Percentiles rank a stretch among this genome's conserved stretches.
Conservation (phyloP, 495 filamentous ascomycete species). For the Xylaria palmicola region DNA sequence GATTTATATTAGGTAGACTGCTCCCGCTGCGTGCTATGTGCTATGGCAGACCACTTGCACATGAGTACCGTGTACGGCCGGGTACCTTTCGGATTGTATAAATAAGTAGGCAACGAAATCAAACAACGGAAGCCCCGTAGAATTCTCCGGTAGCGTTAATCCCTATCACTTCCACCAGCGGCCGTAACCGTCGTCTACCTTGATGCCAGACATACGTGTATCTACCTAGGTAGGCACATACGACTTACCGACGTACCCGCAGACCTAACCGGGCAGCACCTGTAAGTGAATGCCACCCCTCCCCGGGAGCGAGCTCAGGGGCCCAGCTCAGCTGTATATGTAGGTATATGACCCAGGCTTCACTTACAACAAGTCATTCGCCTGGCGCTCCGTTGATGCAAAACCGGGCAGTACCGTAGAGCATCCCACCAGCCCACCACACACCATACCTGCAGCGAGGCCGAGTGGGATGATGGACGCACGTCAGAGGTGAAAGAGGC, state of each 20-base stretch:
- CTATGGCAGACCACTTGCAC: background rate
- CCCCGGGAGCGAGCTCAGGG: too few relatives aligned
- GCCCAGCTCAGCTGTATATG: too few relatives aligned
- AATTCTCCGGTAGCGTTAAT: background rate
- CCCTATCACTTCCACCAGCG: background rate
- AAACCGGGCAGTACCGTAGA: conserved; percentile 7
- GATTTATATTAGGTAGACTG: background rate
- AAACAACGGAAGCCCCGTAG: background rate
- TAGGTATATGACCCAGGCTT: background rate
- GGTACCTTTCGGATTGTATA: background rate
- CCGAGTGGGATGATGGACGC: conserved; percentile 4
- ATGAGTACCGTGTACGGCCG: background rate
- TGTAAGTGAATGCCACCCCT: too few relatives aligned
- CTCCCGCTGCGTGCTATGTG: background rate
- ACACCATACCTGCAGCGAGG: background rate
- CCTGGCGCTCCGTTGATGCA: conserved; percentile 4
- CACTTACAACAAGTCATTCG: conserved; percentile 11
- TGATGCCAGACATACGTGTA: background rate
- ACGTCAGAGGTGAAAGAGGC: conserved; percentile 10
- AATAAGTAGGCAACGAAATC: conserved; percentile 2
- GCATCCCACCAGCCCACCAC: conserved; percentile 11
- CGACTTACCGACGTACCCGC: too few relatives aligned
- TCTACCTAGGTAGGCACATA: too few relatives aligned
- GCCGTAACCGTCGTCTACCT: background rate
- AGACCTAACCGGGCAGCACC: too few relatives aligned